Percentiles rank a stretch among this genome's conserved stretches.
These are phyloP conservation scores for Lactarius tabidus DNA, from an alignment of 768 basidiomycete genomes.

Conservation along the genomic window DNA sequence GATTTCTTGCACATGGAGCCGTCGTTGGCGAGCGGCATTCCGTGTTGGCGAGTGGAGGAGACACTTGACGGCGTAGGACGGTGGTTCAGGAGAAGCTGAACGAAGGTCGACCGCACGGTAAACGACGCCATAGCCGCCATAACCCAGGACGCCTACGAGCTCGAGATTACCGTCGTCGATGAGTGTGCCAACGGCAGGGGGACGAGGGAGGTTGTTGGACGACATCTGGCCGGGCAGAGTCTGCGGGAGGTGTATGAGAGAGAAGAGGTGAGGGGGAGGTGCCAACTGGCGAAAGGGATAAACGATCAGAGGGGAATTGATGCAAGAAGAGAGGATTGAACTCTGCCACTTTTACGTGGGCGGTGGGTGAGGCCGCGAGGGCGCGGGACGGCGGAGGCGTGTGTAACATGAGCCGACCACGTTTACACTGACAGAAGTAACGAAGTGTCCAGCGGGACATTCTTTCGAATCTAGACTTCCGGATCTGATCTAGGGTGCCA, in stretches of 20 bases:
- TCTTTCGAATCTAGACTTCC: constrained; percentile 20
- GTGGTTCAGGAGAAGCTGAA: constrained; percentile 36
- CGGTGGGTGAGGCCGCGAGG: constrained; percentile 33
- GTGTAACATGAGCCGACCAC: constrained; percentile 35
- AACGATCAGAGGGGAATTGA: constrained; percentile 31
- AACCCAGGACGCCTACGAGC: constrained; percentile 82
- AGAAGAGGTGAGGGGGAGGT: constrained; percentile 7
- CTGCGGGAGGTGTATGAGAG: constrained; percentile 16
- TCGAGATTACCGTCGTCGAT: constrained; percentile 82
- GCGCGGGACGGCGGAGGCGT: constrained; percentile 32
- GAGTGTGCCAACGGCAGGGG: constrained; percentile 60
- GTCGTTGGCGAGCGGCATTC: constrained; percentile 54
- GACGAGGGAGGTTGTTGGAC: constrained; percentile 36
- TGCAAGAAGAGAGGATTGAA: constrained; percentile 24
- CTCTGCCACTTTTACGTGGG: constrained; percentile 30
- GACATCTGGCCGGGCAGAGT: constrained; percentile 29
- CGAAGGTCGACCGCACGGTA: constrained; percentile 75
- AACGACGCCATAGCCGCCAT: constrained; percentile 94
- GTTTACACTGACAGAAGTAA: constrained; percentile 15
- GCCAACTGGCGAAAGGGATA: constrained; percentile 23
- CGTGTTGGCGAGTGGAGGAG: constrained; percentile 53
- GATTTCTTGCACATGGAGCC: constrained; percentile 83
- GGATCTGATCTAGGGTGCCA: constrained; percentile 24
- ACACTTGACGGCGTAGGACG: constrained; percentile 89
- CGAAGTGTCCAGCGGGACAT: constrained; percentile 8